phyloP scores from a whole-genome alignment of 2,329 filamentous ascomycete genomes.

The Macrophomina tecta region DNA sequence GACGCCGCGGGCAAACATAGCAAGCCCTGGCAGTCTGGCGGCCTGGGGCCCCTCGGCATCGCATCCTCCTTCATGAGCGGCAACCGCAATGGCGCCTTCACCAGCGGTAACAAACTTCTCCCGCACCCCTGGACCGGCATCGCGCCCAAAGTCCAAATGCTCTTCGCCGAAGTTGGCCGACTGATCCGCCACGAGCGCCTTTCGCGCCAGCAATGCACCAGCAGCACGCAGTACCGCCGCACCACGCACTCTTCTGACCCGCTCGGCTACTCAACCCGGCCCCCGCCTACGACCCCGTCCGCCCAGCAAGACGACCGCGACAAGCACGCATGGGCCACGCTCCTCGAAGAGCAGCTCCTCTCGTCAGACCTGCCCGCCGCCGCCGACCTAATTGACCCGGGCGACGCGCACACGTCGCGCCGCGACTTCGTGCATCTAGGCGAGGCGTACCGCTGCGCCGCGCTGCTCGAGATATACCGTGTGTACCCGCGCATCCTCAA shows the following conservation, averaged over 20 bases:
- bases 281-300: background rate
- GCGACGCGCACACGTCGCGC: constrained; percentile 59
- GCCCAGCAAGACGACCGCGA: constrained; percentile 39
- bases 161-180: constrained; percentile 55
- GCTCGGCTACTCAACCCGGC: background rate
- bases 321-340: constrained; percentile 45
- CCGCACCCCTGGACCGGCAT: constrained; percentile 60
- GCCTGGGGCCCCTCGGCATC: constrained; percentile 21
- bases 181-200: constrained; percentile 47
- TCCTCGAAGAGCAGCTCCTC: constrained; percentile 57
- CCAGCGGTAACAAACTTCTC: constrained; percentile 44
- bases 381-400: constrained; percentile 57
- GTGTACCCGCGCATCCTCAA: constrained; percentile 59
- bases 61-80: constrained; percentile 20
- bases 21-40: constrained; percentile 22
- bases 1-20: constrained; percentile 5
- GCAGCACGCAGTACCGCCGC: background rate
- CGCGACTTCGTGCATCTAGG: constrained; percentile 60
- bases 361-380: constrained; percentile 54
- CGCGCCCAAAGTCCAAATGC: constrained; percentile 51
- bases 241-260: background rate
- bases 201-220: background rate
- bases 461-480: constrained; percentile 61
- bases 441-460: constrained; percentile 59
- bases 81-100: constrained; percentile 31